Base-by-base conservation (phyloP, 805 yeast species). In the Wickerhamia fluorescens region DNA sequence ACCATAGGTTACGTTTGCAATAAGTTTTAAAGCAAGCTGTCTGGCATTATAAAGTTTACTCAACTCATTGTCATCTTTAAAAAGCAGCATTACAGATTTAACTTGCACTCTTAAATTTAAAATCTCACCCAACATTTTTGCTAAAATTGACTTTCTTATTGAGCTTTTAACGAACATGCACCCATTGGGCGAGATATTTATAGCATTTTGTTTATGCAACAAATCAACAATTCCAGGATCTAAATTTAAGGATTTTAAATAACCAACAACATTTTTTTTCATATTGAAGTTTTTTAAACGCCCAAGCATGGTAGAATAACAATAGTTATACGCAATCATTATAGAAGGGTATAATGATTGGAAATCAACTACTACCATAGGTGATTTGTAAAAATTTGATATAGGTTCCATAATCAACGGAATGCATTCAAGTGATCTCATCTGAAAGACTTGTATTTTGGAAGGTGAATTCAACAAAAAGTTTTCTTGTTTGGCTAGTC, bases 1-100 rank as follows among this genome's bases (percentile, higher is more conserved):
- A 0, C 98, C 98, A 57, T 92, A 92, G 0, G 96, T 89, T 6
- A 92, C 98, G 52, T 87, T 88, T 1, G 98, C 96, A 24, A 87
- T 78, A 27, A 89, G 60, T 47, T 92, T 92, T 37, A 92, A 59
- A 0, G 96, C 97, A 23, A 84, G 51, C 42, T 92, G 98, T 31
- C 89, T 64, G 34, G 82, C 79, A 44, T 84, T 73, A 46, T 81
- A 72, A 4, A 82, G 55, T 31, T 72, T 70, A 18, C 62, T 61
- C 29, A 78, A 45, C 28, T 70, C 73, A 6, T 57, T 45, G 27
- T 74, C 78, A 13, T 57, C 59, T 3, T 47, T 37, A 14, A 64
- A 58, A 9, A 74, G 39, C 13, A 68, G 68, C 79, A 87, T 81
- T 0, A 92, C 82, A 5, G 68, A 65, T 45, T 88, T 88, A 6